phyloP scores from a whole-genome alignment of 129 eudicot genomes.

The Lactuca sativa region DNA sequence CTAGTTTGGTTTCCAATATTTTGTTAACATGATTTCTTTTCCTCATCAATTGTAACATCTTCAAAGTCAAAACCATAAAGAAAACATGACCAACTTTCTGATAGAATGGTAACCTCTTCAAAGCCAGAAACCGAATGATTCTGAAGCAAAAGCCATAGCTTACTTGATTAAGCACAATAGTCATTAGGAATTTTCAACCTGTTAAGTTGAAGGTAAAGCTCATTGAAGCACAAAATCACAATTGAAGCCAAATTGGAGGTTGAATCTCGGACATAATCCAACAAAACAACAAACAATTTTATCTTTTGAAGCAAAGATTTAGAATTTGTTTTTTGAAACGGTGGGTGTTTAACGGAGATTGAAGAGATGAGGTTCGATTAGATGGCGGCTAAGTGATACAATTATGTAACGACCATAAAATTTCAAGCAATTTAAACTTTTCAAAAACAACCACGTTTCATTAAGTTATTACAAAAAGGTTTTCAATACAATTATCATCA shows the following conservation, averaged over 20 bases:
- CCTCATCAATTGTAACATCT: no score
- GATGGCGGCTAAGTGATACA: slow-evolving; percentile 39
- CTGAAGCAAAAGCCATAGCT: slow-evolving; percentile 76
- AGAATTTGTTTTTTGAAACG: slow-evolving; percentile 45
- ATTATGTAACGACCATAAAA: slow-evolving; percentile 32
- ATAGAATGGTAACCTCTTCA: no score
- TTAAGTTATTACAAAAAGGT: no score
- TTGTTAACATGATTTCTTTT: no score
- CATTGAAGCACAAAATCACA: slow-evolving; percentile 56
- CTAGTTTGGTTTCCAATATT: no score
- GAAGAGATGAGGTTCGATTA: slow-evolving; percentile 44
- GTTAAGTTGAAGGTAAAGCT: slow-evolving; percentile 55
- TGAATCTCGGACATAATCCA: slow-evolving; percentile 36
- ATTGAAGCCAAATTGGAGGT: slow-evolving; percentile 27
- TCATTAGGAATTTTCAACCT: slow-evolving; percentile 51
- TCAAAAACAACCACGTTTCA: no score
- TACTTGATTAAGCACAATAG: slow-evolving; percentile 53
- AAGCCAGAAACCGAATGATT: slow-evolving; percentile 57
- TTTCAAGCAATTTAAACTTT: no score
- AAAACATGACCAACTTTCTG: no score
- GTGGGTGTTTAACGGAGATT: slow-evolving; percentile 26
- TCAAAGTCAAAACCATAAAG: no score
- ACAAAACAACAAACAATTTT: slow-evolving; percentile 45
- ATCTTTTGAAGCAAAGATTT: slow-evolving; percentile 44
- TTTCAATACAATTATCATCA: no score